Evolutionary conservation across 192 early-diverging fungal genomes (phyloP), one percentile per base, ranked within the genome.

Genomic region (Gaertneriomyces sp.): DNA sequence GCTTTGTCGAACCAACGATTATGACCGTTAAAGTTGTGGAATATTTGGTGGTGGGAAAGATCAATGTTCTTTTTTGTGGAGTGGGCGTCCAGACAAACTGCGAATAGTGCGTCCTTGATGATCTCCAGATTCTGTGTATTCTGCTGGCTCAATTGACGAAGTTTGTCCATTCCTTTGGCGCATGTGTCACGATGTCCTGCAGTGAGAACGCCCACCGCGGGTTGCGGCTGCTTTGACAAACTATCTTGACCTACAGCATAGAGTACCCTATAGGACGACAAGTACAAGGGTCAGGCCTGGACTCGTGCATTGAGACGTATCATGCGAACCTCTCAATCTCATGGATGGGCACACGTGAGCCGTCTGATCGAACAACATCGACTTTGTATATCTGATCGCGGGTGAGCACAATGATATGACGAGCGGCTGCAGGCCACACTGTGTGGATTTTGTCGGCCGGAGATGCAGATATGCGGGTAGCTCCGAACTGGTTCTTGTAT

Each of bases 1-100:
- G 92, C 77, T 81, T 98, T 98, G 79, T 98, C 96, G 80, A 93
- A 97, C 96, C 96, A 98, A 25, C 96, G 81, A 75, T 98, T 98
- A 52, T 72, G 72, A 3, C 83, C 94, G 33, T 91, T 78, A 43
- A 54, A 58, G 44, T 85, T 89, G 72, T 96, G 93, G 74, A 89
- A 91, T 16, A 91, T 73, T 55, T 92, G 89, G 39, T 74, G 79
- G 50, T 93, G 85, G 5, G 85, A 77, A 4, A 75, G 54, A 69
- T 94, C 89, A 12, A 83, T 62, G 61, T 93, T 83, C 6, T 64
- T 58, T 38, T 76, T 69, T 7, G 80, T 77, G n/a, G 79, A 71
- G 43, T 85, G 77, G 58, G 92, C 89, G 72, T 98, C 96, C 61
- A 98, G 75, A 58, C 91, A 93, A 12, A 98, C 81, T 20, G 76